Conservation (phyloP, 768 basidiomycete genomes). For the Leccinum olivaceopallidum region DNA sequence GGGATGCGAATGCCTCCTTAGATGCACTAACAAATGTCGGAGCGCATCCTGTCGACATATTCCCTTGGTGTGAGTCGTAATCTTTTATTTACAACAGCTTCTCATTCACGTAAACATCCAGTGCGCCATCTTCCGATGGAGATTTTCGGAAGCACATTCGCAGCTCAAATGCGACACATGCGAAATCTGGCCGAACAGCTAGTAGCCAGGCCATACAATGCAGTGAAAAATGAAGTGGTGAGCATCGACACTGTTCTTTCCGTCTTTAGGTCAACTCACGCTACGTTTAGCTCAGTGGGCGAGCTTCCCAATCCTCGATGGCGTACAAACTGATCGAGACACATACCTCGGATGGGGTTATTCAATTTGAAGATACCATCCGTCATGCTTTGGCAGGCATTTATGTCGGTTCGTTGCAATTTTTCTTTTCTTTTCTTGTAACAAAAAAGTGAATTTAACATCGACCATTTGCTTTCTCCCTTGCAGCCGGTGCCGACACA, state of each 20-base stretch:
- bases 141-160: slow-evolving; percentile 1
- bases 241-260: not conserved
- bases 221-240: slow-evolving; percentile 4
- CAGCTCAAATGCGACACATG: slow-evolving; percentile 10
- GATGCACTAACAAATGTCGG: slow-evolving; percentile 6
- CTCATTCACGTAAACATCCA: not conserved
- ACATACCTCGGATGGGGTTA: not conserved
- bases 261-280: not conserved
- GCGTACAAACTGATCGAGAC: slow-evolving; percentile 4
- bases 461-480: not conserved
- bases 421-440: not conserved
- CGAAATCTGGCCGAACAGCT: slow-evolving; percentile 2
- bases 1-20: slow-evolving; percentile 6
- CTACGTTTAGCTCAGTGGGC: slow-evolving; percentile 5
- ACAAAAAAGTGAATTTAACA: not conserved
- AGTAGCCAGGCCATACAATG: slow-evolving; percentile 1
- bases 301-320: slow-evolving; percentile 6
- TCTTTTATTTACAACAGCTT: not conserved
- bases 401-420: slow-evolving; percentile 1
- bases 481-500: slow-evolving; percentile 7
- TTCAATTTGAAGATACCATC: slow-evolving; percentile 4
- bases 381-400: slow-evolving; percentile 7
- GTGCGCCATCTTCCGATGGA: slow-evolving; percentile 8
- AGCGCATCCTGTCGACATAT: slow-evolving; percentile 10
- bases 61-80: slow-evolving; percentile 4